Evolutionary conservation across 1,284 basidiomycete genomes (phyloP), one percentile per base, ranked within the genome.

Genomic region (Cystobasidium pallidum): DNA sequence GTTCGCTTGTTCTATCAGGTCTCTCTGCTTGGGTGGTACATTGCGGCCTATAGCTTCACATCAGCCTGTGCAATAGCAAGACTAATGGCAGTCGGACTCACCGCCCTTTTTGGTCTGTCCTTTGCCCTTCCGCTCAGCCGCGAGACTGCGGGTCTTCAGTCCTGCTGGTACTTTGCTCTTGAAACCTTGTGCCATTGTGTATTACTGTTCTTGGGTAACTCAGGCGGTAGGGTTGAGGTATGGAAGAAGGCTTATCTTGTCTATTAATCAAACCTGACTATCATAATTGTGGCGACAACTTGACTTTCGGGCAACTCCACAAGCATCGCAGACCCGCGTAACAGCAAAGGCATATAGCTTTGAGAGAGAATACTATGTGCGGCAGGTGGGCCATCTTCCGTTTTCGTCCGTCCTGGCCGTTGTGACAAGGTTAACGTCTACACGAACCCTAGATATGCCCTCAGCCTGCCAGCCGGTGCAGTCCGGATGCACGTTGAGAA

Each of bases 401-500:
- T 51, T 13, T 51, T 3, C 32, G 30, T 36, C 49, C 43, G 21
- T 28, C 2, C 6, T 47, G 39, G 2, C 17, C 11, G 24, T 45
- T 10, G 39, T 61, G 39, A 10, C 8, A 17, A 11, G 24, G n/a
- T 13, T 21, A 24, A 61, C 47, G 11, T 28, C 7, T 32, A 2
- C 30, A 55, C 39, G 3, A 45, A 45, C 88, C 88, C 76, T 87
- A 51, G 88, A 73, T 89, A 85, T 78, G 84, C 88, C 7, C 81
- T 89, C 0, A 84, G 85, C 21, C 78, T 86, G 7, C 80, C 83
- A 19, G 81, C 86, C 1, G 83, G 84, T 11, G 86, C 87, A 61
- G 90, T 90, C 88, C 81, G 88, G 2, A 83, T 86, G 70, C 83
- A 87, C 76, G 84, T 77, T 39, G 45, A 58, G 49, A 19, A 71